A percentile compares a stretch with the other conserved stretches of the same genome.
Evolutionary conservation across 2,329 filamentous ascomycete genomes (phyloP).

Genomic region (Leptoxyphium fumago): DNA sequence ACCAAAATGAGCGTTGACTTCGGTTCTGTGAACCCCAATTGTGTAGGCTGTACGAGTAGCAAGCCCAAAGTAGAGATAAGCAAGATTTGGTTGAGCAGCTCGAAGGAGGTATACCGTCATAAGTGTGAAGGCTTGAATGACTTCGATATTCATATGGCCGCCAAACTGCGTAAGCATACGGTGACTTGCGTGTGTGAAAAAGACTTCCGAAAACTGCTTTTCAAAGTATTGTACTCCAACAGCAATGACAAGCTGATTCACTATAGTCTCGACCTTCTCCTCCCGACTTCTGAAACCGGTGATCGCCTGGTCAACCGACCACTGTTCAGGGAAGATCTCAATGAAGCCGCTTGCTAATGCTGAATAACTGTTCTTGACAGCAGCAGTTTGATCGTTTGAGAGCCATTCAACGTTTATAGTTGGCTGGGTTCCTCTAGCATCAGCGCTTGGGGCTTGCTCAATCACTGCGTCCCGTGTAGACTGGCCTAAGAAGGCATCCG

Average conservation of each 20-base stretch:
- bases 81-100: conserved; percentile 37
- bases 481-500: conserved; percentile 13
- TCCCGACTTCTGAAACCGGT: conserved; percentile 5
- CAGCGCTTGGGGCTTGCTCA: conserved; percentile 5
- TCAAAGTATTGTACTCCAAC: conserved; percentile 33
- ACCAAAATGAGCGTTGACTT: conserved; percentile 37
- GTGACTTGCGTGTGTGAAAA: conserved; percentile 32
- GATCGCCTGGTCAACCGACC: conserved; percentile 7
- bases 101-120: conserved; percentile 39
- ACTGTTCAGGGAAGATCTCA: conserved; percentile 32
- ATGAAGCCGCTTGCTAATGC: conserved; percentile 34
- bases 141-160: conserved; percentile 34
- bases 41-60: conserved; percentile 39
- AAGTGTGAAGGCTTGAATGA: conserved; percentile 37
- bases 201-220: conserved; percentile 30
- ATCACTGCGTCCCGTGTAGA: conserved; percentile 10
- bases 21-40: conserved; percentile 36
- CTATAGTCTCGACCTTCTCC: conserved; percentile 30
- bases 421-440: conserved; percentile 13
- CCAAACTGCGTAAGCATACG: conserved; percentile 32
- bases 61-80: conserved; percentile 37
- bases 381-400: not conserved
- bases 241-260: conserved; percentile 37
- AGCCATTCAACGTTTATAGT: conserved; percentile 23
- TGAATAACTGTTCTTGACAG: conserved; percentile 27